Base-by-base conservation (phyloP, 78 protist genomes). In the Dictyostelium brefeldianum region DNA sequence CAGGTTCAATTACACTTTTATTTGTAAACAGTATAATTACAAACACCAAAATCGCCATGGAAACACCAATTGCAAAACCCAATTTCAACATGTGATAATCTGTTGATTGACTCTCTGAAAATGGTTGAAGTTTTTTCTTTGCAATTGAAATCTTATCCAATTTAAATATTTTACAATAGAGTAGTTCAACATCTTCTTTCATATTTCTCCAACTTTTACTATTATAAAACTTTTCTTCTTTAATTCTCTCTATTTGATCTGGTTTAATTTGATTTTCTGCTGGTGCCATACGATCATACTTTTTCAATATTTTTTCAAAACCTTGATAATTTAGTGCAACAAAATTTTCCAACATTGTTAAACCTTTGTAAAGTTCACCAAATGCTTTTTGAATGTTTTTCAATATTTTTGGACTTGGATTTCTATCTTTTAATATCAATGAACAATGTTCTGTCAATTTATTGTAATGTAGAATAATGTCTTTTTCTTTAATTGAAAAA, bases 111-210 rank as follows among this genome's bases (percentile, higher is more conserved):
- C 84, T 77, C 22, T 56, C 59, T 27, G 85, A 59, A 43, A 64
- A 31, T 62, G 93, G 93, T 36, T 43, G 22, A 1, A 87, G n/a
- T 43, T 78, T 77, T 17, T 65, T 56, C 71, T 57, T 87, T 9
- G 93, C 93, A 8, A 65, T 31, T 25, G 75, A 69, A 2, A 87
- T 62, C 31, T 87, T 87, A 15, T 87, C 93, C 9, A 87, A 75
- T 87, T 87, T 87, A 65, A 87, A 87, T 64, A 87, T 74, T 53
- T 87, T 87, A 87, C 93, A 87, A 77, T 59, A 87, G 0, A 87
- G 17, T 36, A 87, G 65, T 78, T 87, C 93, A 18, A 87, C 84
- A 65, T 87, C 93, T 12, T 87, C 85, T 65, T 87, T 87, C 93
- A 87, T 87, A 12, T 77, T 87, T 31, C 59, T 75, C 93, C 93